Evolutionary conservation across 164 flowering plant genomes (phyloP), one percentile per base, ranked within the genome.

Genomic region (Macadamia integrifolia): DNA sequence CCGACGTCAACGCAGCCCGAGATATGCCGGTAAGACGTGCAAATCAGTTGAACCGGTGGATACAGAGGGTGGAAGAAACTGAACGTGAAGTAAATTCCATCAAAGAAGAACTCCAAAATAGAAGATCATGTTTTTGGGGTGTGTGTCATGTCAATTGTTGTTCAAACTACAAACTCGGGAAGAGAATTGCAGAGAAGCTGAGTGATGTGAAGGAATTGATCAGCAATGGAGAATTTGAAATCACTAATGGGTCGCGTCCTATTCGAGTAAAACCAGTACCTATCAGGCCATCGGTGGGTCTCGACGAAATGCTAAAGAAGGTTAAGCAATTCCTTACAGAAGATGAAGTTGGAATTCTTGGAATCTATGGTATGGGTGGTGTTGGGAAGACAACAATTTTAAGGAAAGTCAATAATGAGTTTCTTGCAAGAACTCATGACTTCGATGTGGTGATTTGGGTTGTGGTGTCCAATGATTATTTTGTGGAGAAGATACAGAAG

Each of bases 101-200:
- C 12, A 40, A 52, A 30, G 6, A 31, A 30, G 57, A 3, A 29
- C 30, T 28, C 11, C 6, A 65, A 14, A 18, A 50, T 8, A 49
- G 12, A 30, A 63, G 18, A 14, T 2, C 3, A 35, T 35, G 40
- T 35, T 63, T 7, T 31, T 18, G 3, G 29, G 43, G 67, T 2
- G 15, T 7, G 9, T 46, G 57, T 18, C 42, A 17, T 52, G 43
- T 58, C 6, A 52, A 49, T 29, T 65, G 67, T 49, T 52, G 58
- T 40, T 32, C 43, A 0, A 30, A 35, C 44, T 49, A 65, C 46
- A 65, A n/a, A 23, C 68, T 65, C 1, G 46, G 68, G 35, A 65
- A 53, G 23, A 65, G 32, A 52, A 42, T 49, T 3, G 28, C 7
- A 9, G 3, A 15, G 28, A 50, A 50, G 60, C 60, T 52, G 10